phyloP scores from a whole-genome alignment of 768 basidiomycete species.

The Epithele typhae region DNA sequence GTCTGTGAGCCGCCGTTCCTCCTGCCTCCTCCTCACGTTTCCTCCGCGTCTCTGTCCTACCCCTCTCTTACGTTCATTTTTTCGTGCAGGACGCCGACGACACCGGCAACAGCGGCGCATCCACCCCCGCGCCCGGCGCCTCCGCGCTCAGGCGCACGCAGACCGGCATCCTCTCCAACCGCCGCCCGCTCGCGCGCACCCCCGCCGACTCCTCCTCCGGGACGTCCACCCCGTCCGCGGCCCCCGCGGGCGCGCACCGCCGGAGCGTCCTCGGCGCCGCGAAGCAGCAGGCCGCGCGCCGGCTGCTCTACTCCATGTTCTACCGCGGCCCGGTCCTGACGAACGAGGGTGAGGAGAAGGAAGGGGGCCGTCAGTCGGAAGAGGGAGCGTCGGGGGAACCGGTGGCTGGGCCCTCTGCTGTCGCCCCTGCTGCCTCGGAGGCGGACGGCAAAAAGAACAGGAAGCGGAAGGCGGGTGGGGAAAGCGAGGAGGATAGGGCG shows the following conservation, averaged over 20 bases:
- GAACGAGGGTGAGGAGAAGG: constrained; percentile 32
- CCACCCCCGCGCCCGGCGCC: too few relatives aligned
- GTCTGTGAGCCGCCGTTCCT: constrained; percentile 11
- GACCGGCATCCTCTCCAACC: constrained; percentile 75
- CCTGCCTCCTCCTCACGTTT: too few relatives aligned
- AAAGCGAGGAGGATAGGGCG: constrained; percentile 3
- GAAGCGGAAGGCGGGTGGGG: constrained; percentile 11
- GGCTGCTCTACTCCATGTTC: constrained; percentile 74
- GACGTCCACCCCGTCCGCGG: constrained; percentile 36
- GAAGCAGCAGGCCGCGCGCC: constrained; percentile 74
- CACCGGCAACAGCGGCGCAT: neutral
- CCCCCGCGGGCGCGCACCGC: constrained; percentile 28
- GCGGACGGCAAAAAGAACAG: constrained; percentile 1
- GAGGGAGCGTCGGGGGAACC: neutral
- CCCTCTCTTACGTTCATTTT: too few relatives aligned
- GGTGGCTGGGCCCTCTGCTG: neutral
- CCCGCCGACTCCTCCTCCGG: constrained; percentile 35
- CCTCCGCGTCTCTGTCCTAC: too few relatives aligned
- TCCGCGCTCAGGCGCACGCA: constrained; percentile 49
- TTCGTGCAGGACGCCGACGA: neutral
- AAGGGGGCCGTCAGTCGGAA: neutral
- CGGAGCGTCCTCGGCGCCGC: constrained; percentile 56
- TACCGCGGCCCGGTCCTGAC: constrained; percentile 72
- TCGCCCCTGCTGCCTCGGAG: neutral
- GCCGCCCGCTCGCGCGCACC: constrained; percentile 50